Evolutionary conservation across 179 eudicot genomes (phyloP), one percentile per base, ranked within the genome.

Genomic region (Patellifolia procumbens): DNA sequence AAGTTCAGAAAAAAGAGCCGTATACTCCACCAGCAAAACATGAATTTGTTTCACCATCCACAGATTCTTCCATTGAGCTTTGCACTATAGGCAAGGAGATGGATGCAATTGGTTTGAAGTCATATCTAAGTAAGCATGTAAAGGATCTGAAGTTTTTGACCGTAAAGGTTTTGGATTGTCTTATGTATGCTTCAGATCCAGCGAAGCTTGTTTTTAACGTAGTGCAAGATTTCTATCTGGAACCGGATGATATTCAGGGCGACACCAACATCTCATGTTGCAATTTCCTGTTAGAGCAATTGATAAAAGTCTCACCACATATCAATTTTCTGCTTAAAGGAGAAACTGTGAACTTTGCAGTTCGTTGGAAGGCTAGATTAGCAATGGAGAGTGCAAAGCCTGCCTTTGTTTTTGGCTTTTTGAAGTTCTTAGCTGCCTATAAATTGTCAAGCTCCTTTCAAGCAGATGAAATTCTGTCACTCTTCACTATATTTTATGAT

Each of bases 141-240:
- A 78, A 71, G 76, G 56, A 69, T 19, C 55, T 35, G 66, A 53
- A 78, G 43, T 26, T 48, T n/a, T 28, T 60, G n/a, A 29, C 28
- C 6, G 68, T 22, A 43, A 74, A 58, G 65, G 60, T 70, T 77
- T 73, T 74, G 60, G 53, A 37, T 37, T 37, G 62, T 70, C 59
- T 80, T 74, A 78, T 20, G 42, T 63, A 45, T 53, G 59, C 85
- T 35, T 59, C 71, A 26, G 79, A 83, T 76, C 81, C 86, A 51
- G 88, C 80, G 19, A 72, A 78, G 66, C 80, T 85, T 78, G 83
- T 83, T 78, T 78, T 83, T 53, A 76, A 83, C 70, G 84, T 79
- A 15, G 62, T 85, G 67, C 72, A 42, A 26, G 73, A 76, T 3
- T 75, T 81, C 68, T 79, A 81, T 72, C 22, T 77, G 16, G 76